phyloP scores from a whole-genome alignment of 805 yeast species.

The Kazachstania africana region DNA sequence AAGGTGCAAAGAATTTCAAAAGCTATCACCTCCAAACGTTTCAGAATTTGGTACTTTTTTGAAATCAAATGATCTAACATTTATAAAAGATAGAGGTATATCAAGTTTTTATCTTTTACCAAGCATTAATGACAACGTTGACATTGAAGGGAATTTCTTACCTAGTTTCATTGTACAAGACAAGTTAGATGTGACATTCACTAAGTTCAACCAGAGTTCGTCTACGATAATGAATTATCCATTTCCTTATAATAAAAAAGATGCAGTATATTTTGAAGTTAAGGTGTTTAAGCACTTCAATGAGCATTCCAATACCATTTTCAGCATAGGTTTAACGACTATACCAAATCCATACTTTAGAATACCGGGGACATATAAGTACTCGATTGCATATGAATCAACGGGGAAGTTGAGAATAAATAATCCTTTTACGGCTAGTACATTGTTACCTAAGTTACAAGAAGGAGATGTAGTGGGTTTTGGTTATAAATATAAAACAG shows the following conservation, averaged over 20 bases:
- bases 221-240: slow-evolving; percentile 28
- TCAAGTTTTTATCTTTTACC: slow-evolving; percentile 26
- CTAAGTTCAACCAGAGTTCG: slow-evolving; percentile 22
- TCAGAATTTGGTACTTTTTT: slow-evolving; percentile 24
- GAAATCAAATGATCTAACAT: slow-evolving; percentile 15
- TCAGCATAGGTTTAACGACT: slow-evolving; percentile 57
- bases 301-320: slow-evolving; percentile 31
- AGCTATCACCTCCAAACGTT: slow-evolving; percentile 20
- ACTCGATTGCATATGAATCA: slow-evolving; percentile 63
- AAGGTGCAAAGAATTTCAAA: slow-evolving; percentile 23
- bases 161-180: slow-evolving; percentile 27
- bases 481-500: slow-evolving; percentile 72
- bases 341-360: slow-evolving; percentile 67
- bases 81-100: slow-evolving; percentile 26
- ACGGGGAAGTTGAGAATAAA: slow-evolving; percentile 59
- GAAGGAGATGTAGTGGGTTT: slow-evolving; percentile 92
- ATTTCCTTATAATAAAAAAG: slow-evolving; percentile 38
- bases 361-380: slow-evolving; percentile 61
- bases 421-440: slow-evolving; percentile 40
- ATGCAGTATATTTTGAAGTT: slow-evolving; percentile 57
- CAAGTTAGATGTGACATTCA: slow-evolving; percentile 24
- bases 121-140: slow-evolving; percentile 26
- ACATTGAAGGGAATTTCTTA: slow-evolving; percentile 21
- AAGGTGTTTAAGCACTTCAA: slow-evolving; percentile 32
- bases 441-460: slow-evolving; percentile 33